These are phyloP conservation scores for Globisporangium radiosum DNA, from an alignment of 352 stramenopile genomes.

Conservation along the genomic window DNA sequence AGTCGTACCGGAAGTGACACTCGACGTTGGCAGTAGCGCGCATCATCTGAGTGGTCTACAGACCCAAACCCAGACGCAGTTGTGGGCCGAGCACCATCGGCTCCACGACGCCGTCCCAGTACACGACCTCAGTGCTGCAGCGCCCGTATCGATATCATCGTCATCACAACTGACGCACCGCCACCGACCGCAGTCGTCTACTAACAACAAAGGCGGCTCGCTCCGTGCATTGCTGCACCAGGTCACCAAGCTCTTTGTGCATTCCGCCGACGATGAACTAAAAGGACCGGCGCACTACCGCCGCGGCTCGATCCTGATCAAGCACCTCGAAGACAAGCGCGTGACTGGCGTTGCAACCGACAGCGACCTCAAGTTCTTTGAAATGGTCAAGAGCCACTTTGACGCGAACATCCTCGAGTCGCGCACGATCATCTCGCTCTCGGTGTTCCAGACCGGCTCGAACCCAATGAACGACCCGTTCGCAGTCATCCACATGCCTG, in stretches of 20 bases:
- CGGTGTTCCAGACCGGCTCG: constrained; percentile 64
- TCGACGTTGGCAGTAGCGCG: background rate
- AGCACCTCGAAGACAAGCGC: constrained; percentile 64
- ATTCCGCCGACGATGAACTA: constrained; percentile 25
- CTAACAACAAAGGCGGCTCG: constrained; percentile 14
- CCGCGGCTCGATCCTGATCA: constrained; percentile 63
- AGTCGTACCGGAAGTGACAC: constrained; percentile 11
- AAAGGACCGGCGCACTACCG: constrained; percentile 52
- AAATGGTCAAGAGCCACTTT: constrained; percentile 66
- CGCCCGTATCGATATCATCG: constrained; percentile 5
- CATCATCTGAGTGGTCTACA: background rate
- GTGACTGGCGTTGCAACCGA: constrained; percentile 47
- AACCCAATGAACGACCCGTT: constrained; percentile 71
- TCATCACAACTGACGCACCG: background rate
- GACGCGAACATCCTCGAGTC: constrained; percentile 70
- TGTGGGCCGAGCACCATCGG: constrained; percentile 3
- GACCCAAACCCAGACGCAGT: background rate
- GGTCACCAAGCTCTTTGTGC: constrained; percentile 33
- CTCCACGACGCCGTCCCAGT: background rate
- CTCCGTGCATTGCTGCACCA: constrained; percentile 25
- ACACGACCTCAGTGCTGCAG: constrained; percentile 1
- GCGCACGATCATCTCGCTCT: constrained; percentile 68
- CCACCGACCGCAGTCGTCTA: background rate
- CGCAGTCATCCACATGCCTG: constrained; percentile 61
- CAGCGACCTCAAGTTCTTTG: constrained; percentile 79